Percentiles rank a stretch among this genome's conserved stretches.
phyloP scores from a whole-genome alignment of 345 rosid species.

The Bretschneidera sinensis region DNA sequence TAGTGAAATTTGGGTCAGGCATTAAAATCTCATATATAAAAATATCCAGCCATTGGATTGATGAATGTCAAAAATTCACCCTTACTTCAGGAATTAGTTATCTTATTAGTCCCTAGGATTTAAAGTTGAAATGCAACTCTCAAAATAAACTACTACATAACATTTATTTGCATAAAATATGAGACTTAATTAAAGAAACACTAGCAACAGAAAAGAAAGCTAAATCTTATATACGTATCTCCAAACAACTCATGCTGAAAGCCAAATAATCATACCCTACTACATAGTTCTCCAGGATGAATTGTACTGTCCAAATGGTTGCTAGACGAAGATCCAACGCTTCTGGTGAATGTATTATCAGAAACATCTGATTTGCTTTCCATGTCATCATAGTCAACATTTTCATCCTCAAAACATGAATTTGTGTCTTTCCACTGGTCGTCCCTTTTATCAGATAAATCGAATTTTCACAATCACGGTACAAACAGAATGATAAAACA shows the following conservation, averaged over 20 bases:
- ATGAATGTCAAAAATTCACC: neutral
- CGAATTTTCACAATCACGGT: slow-evolving; percentile 23
- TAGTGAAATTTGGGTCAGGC: neutral
- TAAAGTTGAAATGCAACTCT: neutral
- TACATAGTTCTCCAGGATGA: slow-evolving; percentile 34
- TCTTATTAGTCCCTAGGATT: neutral
- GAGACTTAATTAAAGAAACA: neutral
- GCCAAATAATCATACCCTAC: slow-evolving; percentile 35
- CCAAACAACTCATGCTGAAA: slow-evolving; percentile 4
- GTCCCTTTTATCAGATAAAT: slow-evolving; percentile 37
- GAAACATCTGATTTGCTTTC: slow-evolving; percentile 60
- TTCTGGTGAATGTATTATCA: slow-evolving; percentile 35
- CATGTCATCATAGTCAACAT: slow-evolving; percentile 35
- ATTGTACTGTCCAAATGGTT: slow-evolving; percentile 36
- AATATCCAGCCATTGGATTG: neutral
- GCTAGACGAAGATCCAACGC: slow-evolving; percentile 56
- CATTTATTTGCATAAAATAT: neutral
- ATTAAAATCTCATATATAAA: neutral
- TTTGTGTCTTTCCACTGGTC: slow-evolving; percentile 32
- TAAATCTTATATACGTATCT: neutral
- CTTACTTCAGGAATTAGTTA: too few relatives aligned
- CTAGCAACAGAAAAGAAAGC: slow-evolving; percentile 6
- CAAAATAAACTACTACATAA: neutral
- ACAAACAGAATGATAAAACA: slow-evolving; percentile 5
- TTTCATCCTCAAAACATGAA: slow-evolving; percentile 38